Percentiles rank a stretch among this genome's conserved stretches.
Conservation (phyloP, 139 green algal genomes). For the Tetraselmis chui region DNA sequence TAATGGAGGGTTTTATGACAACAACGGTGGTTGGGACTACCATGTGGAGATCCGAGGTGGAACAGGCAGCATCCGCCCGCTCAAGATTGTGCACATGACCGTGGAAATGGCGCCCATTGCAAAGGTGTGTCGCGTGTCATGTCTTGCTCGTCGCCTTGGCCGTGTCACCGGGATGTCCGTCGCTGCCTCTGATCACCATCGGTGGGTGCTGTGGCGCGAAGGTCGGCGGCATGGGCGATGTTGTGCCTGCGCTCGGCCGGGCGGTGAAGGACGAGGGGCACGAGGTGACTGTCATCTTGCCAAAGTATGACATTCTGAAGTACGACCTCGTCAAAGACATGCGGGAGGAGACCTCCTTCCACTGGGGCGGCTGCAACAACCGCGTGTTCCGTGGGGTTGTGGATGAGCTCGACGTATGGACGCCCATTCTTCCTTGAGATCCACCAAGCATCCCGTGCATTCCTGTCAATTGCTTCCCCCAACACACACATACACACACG, state of each 20-base stretch:
- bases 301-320: constrained; percentile 93
- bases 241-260: constrained; percentile 82
- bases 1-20: constrained; percentile 76
- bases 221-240: constrained; percentile 90
- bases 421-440: no score
- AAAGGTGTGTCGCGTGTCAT: constrained; percentile 58
- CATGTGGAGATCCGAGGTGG: constrained; percentile 71
- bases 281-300: constrained; percentile 74
- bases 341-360: constrained; percentile 54
- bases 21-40: constrained; percentile 90
- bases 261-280: constrained; percentile 88
- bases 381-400: constrained; percentile 43
- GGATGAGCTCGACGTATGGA: constrained; percentile 42
- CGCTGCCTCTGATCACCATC: not conserved
- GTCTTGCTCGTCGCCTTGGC: no score
- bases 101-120: constrained; percentile 98
- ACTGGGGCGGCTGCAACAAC: constrained; percentile 46
- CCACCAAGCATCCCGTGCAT: no score
- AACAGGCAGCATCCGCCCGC: constrained; percentile 28
- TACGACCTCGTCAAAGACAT: constrained; percentile 65
- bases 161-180: no score
- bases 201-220: constrained; percentile 5
- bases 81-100: constrained; percentile 86
- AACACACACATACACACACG: no score
- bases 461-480: no score